phyloP scores from a whole-genome alignment of 805 yeast genomes.

The Saturnispora besseyi region DNA sequence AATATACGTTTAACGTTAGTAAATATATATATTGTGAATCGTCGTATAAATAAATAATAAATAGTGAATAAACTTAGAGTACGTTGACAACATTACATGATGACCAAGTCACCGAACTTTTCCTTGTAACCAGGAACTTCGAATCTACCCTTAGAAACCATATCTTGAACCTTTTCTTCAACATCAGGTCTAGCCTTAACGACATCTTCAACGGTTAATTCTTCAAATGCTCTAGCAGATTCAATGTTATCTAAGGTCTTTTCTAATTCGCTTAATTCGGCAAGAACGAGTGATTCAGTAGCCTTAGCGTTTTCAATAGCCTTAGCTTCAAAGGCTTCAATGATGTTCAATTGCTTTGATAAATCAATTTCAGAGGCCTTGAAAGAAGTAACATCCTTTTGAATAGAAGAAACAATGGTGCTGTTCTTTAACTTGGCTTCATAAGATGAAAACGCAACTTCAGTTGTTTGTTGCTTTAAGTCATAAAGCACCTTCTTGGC shows the following conservation, averaged over 20 bases:
- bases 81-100: constrained; percentile 47
- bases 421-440: constrained; percentile 73
- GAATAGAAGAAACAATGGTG: constrained; percentile 70
- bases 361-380: constrained; percentile 81
- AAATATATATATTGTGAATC: constrained; percentile 7
- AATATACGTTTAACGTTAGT: background rate
- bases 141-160: constrained; percentile 96
- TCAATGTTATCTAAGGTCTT: constrained; percentile 89
- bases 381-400: constrained; percentile 65
- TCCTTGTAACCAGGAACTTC: constrained; percentile 97
- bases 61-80: constrained; percentile 8
- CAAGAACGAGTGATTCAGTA: constrained; percentile 81
- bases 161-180: constrained; percentile 88
- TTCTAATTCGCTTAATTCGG: constrained; percentile 78
- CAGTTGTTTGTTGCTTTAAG: constrained; percentile 62
- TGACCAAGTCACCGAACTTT: constrained; percentile 94
- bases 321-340: constrained; percentile 88
- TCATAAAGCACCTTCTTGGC: constrained; percentile 77
- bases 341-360: constrained; percentile 81
- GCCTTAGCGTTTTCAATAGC: constrained; percentile 92
- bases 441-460: constrained; percentile 77
- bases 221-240: constrained; percentile 95
- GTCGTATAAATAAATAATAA: constrained; percentile 11
- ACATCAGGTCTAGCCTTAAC: constrained; percentile 95
- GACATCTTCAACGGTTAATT: constrained; percentile 92